Percentiles rank a stretch among this genome's conserved stretches.
These are phyloP conservation scores for Euphorbia lathyris DNA, from an alignment of 345 rosid genomes.

Conservation along the genomic window DNA sequence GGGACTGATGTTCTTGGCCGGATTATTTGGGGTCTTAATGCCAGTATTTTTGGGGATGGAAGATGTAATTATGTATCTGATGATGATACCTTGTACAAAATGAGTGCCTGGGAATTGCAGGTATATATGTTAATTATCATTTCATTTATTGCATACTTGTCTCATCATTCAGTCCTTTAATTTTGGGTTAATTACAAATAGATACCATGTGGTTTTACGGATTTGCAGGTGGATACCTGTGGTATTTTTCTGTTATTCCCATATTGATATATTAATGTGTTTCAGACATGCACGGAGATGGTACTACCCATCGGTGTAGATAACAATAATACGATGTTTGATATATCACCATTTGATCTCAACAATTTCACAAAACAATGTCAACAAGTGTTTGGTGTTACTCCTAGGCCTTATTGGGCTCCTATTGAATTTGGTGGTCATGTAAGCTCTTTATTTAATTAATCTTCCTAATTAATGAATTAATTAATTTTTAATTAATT, in stretches of 20 bases:
- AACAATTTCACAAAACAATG: background rate
- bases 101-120: conserved; percentile 12
- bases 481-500: no score
- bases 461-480: background rate
- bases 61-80: conserved; percentile 7
- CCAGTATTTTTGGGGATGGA: conserved; percentile 9
- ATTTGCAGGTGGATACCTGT: no score
- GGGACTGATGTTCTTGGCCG: conserved; percentile 24
- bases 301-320: background rate
- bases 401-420: conserved; percentile 18
- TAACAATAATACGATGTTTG: conserved; percentile 17
- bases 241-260: no score
- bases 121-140: background rate
- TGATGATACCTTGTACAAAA: background rate
- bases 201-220: no score
- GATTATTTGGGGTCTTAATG: conserved; percentile 24
- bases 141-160: no score
- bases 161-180: no score
- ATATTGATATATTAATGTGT: no score
- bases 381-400: background rate
- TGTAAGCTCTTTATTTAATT: background rate
- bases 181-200: no score
- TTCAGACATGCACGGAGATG: conserved; percentile 1
- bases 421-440: conserved; percentile 15
- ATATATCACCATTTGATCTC: conserved; percentile 6